Percentiles rank a stretch among this genome's conserved stretches.
phyloP scores from a whole-genome alignment of 192 early-diverging fungal genomes.

The Gonapodya sp. region DNA sequence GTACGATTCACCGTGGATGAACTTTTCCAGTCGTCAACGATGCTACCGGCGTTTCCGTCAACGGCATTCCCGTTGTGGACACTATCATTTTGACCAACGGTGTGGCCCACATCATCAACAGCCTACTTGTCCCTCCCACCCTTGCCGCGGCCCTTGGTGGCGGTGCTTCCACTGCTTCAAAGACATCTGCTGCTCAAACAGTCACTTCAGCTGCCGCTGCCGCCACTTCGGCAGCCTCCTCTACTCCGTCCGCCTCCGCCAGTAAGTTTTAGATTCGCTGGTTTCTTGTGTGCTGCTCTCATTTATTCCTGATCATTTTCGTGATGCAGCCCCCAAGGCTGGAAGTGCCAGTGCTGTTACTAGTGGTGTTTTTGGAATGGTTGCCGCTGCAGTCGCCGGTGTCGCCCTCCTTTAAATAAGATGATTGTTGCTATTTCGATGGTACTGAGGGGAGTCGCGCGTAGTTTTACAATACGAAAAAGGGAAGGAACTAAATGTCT shows the following conservation, averaged over 20 bases:
- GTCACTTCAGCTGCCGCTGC: not conserved
- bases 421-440: not conserved
- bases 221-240: not conserved
- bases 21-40: not conserved
- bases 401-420: not conserved
- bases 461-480: not conserved
- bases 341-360: not conserved
- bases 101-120: not conserved
- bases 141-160: not conserved
- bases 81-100: not conserved
- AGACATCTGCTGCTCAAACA: not conserved
- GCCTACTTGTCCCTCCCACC: not conserved
- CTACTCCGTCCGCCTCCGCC: too few species aligned
- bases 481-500: not conserved
- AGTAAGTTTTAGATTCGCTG: too few species aligned
- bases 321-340: not conserved
- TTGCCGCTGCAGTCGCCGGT: not conserved
- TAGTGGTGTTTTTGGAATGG: not conserved
- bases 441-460: not conserved
- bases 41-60: not conserved
- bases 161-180: not conserved
- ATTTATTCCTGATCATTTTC: not conserved
- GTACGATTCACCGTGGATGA: too few species aligned
- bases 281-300: not conserved
- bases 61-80: not conserved